A percentile compares a stretch with the other conserved stretches of the same genome.
phyloP scores from a whole-genome alignment of 148 eudicot species.

The Camellia sinensis region DNA sequence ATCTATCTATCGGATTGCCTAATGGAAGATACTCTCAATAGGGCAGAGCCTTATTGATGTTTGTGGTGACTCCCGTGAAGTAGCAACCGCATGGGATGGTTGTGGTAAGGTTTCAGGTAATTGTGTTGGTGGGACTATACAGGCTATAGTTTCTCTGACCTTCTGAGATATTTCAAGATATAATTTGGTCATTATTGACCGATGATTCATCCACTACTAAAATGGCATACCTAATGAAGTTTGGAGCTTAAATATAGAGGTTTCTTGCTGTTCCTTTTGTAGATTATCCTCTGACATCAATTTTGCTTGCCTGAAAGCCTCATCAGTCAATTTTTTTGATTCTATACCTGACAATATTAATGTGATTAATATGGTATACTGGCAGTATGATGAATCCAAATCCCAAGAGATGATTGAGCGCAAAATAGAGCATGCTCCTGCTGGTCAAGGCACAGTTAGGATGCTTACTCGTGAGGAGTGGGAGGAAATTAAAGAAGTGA shows the following conservation, averaged over 20 bases:
- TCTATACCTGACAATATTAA: not conserved
- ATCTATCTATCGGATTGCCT: too few species aligned
- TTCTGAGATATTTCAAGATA: not conserved
- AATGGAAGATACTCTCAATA: too few species aligned
- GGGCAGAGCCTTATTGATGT: not conserved
- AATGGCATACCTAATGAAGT: not conserved
- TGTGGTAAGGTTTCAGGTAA: not conserved
- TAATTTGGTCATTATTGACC: not conserved
- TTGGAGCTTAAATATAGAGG: not conserved
- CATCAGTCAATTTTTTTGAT: not conserved
- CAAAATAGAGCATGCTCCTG: constrained; percentile 72
- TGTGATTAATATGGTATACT: not conserved
- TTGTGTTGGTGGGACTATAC: not conserved
- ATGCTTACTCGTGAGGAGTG: constrained; percentile 92
- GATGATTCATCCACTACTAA: not conserved
- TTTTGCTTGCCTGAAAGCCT: not conserved
- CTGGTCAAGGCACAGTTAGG: constrained; percentile 85
- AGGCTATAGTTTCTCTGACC: not conserved
- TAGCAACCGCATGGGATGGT: too few species aligned
- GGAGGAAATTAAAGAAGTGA: constrained; percentile 74
- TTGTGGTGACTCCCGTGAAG: not conserved
- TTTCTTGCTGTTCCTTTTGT: not conserved
- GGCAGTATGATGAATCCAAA: constrained; percentile 72
- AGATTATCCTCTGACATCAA: not conserved
- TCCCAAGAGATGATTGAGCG: constrained; percentile 82